phyloP scores from a whole-genome alignment of 139 green algal species.

The Volvox africanus region DNA sequence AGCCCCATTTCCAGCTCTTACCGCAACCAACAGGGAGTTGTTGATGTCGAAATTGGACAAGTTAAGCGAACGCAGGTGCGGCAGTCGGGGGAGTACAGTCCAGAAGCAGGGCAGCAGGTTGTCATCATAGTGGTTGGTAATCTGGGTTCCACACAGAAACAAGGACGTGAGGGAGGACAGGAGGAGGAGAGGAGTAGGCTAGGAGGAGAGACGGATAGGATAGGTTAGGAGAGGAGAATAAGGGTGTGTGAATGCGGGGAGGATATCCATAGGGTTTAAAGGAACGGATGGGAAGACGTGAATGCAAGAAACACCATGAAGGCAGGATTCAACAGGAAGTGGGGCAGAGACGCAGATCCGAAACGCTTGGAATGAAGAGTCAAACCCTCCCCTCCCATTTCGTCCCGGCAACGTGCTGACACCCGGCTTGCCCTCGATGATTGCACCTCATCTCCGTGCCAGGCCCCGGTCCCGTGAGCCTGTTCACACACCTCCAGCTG shows the following conservation, averaged over 20 bases:
- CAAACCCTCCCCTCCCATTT: no score
- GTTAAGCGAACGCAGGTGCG: slow-evolving; percentile 14
- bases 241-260: no score
- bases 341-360: no score
- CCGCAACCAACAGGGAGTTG: slow-evolving; percentile 27
- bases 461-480: not conserved
- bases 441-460: no score
- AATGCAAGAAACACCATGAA: no score
- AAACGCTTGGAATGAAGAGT: no score
- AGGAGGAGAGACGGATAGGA: not conserved
- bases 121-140: slow-evolving; percentile 51
- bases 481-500: slow-evolving; percentile 32
- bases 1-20: not conserved
- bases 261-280: no score
- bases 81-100: slow-evolving; percentile 27
- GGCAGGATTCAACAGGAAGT: no score
- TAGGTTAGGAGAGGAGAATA: not conserved
- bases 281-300: no score
- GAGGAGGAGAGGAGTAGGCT: not conserved
- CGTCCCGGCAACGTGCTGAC: no score
- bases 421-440: no score
- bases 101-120: slow-evolving; percentile 44
- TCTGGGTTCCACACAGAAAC: not conserved
- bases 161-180: no score
- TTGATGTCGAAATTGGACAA: slow-evolving; percentile 46